Conservation (phyloP, 352 stramenopile species). For the Phytophthora crassamura region DNA sequence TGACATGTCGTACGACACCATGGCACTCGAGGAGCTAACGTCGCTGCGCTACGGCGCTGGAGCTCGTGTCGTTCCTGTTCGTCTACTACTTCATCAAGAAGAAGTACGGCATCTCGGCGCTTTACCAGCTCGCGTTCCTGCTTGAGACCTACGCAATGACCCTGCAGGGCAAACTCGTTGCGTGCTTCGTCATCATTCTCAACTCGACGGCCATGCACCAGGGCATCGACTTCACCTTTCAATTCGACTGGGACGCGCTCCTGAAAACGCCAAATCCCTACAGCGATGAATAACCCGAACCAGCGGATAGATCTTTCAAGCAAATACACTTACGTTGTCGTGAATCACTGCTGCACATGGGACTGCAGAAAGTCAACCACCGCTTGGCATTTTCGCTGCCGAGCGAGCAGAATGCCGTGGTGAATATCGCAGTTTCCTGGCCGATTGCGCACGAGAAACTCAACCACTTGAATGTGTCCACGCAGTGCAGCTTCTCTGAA, state of each 20-base stretch:
- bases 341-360: background rate
- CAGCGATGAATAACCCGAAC: background rate
- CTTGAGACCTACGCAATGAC: conserved; percentile 37
- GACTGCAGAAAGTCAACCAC: conserved; percentile 29
- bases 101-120: conserved; percentile 34
- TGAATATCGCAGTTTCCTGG: conserved; percentile 43
- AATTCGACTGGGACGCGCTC: conserved; percentile 19
- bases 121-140: conserved; percentile 43
- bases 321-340: background rate
- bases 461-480: conserved; percentile 50
- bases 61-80: conserved; percentile 28
- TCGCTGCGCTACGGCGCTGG: conserved; percentile 16
- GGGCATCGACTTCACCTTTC: conserved; percentile 26
- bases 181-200: conserved; percentile 25
- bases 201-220: conserved; percentile 25
- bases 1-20: conserved; percentile 6
- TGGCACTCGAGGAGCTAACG: conserved; percentile 8
- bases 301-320: no score
- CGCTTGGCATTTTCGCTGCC: conserved; percentile 43
- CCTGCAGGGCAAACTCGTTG: conserved; percentile 34
- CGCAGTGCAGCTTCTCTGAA: conserved; percentile 56
- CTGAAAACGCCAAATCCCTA: conserved; percentile 12
- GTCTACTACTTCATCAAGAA: conserved; percentile 32
- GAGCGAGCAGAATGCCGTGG: conserved; percentile 53
- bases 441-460: conserved; percentile 46